Percentiles rank a stretch among this genome's conserved stretches.
phyloP scores from a whole-genome alignment of 2,329 filamentous ascomycete genomes.

The Colletotrichum cordylinicola region DNA sequence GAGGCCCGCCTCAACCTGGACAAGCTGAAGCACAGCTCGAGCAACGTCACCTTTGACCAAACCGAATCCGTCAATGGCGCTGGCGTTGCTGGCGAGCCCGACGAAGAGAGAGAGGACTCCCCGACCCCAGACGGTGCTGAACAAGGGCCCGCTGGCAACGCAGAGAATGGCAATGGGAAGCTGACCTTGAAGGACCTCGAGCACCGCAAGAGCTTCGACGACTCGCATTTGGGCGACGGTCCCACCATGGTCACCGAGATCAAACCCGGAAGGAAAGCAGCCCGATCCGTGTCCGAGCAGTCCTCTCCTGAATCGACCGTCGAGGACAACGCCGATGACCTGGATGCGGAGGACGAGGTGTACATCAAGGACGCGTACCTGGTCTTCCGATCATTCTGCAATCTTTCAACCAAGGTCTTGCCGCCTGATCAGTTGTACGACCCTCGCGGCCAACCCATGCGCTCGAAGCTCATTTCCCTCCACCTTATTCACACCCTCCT shows the following conservation, averaged over 20 bases:
- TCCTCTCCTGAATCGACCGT: conserved; percentile 58
- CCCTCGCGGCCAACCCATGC: conserved; percentile 92
- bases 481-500: conserved; percentile 95
- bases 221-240: conserved; percentile 70
- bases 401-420: conserved; percentile 91
- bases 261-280: conserved; percentile 50
- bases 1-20: conserved; percentile 72
- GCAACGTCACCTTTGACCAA: conserved; percentile 57
- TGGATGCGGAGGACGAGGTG: conserved; percentile 86
- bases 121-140: conserved; percentile 30
- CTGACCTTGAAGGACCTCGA: conserved; percentile 72
- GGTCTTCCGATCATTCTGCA: conserved; percentile 97
- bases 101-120: conserved; percentile 30
- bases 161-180: conserved; percentile 49
- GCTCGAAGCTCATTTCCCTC: conserved; percentile 92
- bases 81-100: conserved; percentile 44
- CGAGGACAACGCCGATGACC: conserved; percentile 63
- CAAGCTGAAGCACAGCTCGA: conserved; percentile 58
- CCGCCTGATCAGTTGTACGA: conserved; percentile 92
- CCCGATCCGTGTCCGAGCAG: conserved; percentile 58
- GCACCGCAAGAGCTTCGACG: conserved; percentile 72
- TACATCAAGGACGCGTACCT: conserved; percentile 97
- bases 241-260: conserved; percentile 71
- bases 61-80: conserved; percentile 40
- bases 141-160: conserved; percentile 32